phyloP scores from a whole-genome alignment of 1,139 yeast genomes.

The Candida freyschussii region DNA sequence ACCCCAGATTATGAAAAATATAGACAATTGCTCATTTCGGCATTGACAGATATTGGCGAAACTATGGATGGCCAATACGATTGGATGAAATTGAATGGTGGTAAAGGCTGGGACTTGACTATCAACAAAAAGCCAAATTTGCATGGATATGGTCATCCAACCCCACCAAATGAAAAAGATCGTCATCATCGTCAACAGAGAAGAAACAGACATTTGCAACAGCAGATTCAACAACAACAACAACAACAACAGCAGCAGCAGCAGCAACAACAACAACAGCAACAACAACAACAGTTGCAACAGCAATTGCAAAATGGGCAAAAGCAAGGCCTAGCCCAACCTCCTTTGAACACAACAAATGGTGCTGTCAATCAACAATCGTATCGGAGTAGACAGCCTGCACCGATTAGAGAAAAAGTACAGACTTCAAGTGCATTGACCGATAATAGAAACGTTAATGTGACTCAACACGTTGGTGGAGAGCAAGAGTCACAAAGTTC shows the following conservation, averaged over 20 bases:
- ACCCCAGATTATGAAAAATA: constrained; percentile 92
- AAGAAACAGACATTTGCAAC: constrained; percentile 32
- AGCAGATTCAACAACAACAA: constrained; percentile 26
- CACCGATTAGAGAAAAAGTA: constrained; percentile 25
- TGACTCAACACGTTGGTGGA: constrained; percentile 23
- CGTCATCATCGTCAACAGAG: constrained; percentile 30
- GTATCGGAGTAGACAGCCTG: constrained; percentile 26
- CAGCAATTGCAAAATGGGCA: constrained; percentile 6
- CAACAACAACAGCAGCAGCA: constrained; percentile 21
- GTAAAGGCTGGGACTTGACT: constrained; percentile 85
- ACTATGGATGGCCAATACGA: constrained; percentile 84
- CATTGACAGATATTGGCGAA: constrained; percentile 66
- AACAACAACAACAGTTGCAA: constrained; percentile 18
- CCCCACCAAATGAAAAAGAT: constrained; percentile 41
- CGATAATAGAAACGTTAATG: constrained; percentile 15
- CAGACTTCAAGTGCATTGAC: constrained; percentile 19
- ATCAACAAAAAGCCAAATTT: constrained; percentile 84
- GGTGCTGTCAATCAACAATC: constrained; percentile 27
- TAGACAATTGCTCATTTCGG: constrained; percentile 69
- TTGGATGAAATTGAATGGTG: constrained; percentile 91
- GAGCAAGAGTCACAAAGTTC: constrained; percentile 25
- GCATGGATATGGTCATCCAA: constrained; percentile 83
- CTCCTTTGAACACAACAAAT: constrained; percentile 16
- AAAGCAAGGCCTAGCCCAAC: constrained; percentile 8
- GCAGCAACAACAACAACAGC: constrained; percentile 23